Evolutionary conservation across 2,329 filamentous ascomycete genomes (phyloP), one percentile per base, ranked within the genome.

Genomic region (Colletotrichum sp.): DNA sequence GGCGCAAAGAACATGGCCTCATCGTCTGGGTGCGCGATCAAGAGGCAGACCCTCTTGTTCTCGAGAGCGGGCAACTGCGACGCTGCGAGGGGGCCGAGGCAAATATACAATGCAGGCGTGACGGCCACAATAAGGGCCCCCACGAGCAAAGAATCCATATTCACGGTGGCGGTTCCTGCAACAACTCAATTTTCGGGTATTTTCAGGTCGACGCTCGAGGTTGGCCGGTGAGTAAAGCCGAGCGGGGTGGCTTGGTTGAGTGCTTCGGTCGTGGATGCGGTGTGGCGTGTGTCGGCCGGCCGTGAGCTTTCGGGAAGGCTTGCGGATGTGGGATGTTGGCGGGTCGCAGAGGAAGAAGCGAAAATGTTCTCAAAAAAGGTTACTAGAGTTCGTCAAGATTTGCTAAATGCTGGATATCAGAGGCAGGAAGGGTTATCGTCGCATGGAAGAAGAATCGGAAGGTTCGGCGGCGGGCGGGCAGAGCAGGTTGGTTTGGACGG

Each of bases 1-100:
- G 97, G 97, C 78, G 96, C 93, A 86, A 99, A 99, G 89, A 99
- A 99, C 97, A 99, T 99, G 84, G 96, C 97, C 88, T 99, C 97
- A 82, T 99, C 97, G 86, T 99, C 97, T 0, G 97, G 97, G 86
- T 99, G 97, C 26, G 97, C 97, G 81, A 99, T 99, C 71, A 99
- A 89, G 70, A 99, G 91, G 83, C 95, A 94, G 82, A 99, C 95
- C 81, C 95, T 93, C 89, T 98, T 98, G 87, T 95, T 94, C 80
- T 89, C 89, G 78, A 98, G 88, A 60, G 87, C 90, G 6, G 95
- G 94, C 80, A 95, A 91, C 36, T 89, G 86, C 30, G 86, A 80
- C 77, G 87, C 85, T 57, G 88, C 84, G n/a, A 87, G 81, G 57
- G 85, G 84, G 30, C 85, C 87, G 5, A 88, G 88, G 83, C 89